Evolutionary conservation across 352 stramenopile genomes (phyloP).

Genomic region (Pythium inflatum): DNA sequence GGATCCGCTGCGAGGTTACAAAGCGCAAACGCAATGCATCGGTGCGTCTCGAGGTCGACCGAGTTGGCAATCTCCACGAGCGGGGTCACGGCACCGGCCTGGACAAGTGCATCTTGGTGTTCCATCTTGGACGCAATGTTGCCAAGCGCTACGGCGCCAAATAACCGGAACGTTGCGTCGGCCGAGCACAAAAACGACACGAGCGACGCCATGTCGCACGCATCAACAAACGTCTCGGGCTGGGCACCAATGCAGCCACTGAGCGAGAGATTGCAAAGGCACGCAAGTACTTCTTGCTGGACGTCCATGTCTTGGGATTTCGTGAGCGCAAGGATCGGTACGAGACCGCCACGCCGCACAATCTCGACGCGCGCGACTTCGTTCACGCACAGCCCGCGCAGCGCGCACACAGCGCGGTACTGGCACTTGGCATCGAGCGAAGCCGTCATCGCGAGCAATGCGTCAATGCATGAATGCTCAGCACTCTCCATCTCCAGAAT

Average conservation of each 20-base stretch:
- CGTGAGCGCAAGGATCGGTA: conserved; percentile 87
- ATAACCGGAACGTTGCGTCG: conserved; percentile 94
- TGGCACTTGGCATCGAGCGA: conserved; percentile 85
- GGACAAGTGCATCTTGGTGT: conserved; percentile 83
- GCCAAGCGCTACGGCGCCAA: conserved; percentile 95
- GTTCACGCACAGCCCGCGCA: conserved; percentile 93
- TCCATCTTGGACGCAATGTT: conserved; percentile 90
- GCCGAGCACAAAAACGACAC: conserved; percentile 95
- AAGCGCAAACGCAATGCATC: conserved; percentile 96
- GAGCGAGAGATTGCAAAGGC: conserved; percentile 96
- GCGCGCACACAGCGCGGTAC: conserved; percentile 87
- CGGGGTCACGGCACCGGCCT: conserved; percentile 86
- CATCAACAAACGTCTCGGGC: conserved; percentile 87
- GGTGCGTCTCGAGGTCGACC: conserved; percentile 94
- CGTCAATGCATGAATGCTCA: conserved; percentile 44
- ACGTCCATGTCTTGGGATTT: conserved; percentile 94
- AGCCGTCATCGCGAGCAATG: conserved; percentile 57
- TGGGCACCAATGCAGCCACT: conserved; percentile 94
- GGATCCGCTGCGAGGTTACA: conserved; percentile 95
- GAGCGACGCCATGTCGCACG: conserved; percentile 90
- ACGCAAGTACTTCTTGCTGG: conserved; percentile 95
- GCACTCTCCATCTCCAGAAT: conserved; percentile 61
- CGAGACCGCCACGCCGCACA: conserved; percentile 87
- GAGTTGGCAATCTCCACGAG: conserved; percentile 93
- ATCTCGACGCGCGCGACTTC: conserved; percentile 86